Evolutionary conservation across 1,284 basidiomycete genomes (phyloP), one percentile per base, ranked within the genome.

Genomic region (Puccinia brachypodii): DNA sequence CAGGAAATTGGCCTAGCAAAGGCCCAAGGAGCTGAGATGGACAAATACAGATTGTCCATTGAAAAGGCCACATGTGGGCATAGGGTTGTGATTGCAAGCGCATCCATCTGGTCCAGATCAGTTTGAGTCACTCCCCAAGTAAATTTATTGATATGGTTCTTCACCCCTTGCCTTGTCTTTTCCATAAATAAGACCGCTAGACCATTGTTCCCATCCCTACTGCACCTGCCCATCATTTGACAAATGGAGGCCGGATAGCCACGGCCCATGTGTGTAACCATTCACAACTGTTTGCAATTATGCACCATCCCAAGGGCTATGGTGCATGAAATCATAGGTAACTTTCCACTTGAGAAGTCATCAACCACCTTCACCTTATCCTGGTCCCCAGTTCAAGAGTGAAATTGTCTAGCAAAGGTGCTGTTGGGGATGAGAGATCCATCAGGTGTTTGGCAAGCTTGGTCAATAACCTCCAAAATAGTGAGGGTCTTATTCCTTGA

Each of bases 291-390:
- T 16, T 33, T 44, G 38, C 69, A 72, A 31, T 72, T 44, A 22
- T 7, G 28, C 2, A 19, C 62, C 62, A 66, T 3, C 19, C 62
- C 62, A 19, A 66, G 36, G 4, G 42, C 69, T 40, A 72, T 72
- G 25, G 50, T 72, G 19, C 69, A 72, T 3, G 69, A 50, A n/a
- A 73, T 73, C 2, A 73, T 9, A 25, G 71, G 44, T 11, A 73
- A 50, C 0, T 28, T 22, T 6, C 71, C 71, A 1, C 1, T n/a
- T 11, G 33, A 11, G 16, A 53, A 73, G 19, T 36, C 44, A 1
- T 47, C 13, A 3, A 50, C 28, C 31, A 31, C 33, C 1, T 25
- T 2, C 1, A 22, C 42, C 28, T 73, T 73, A 53, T 73, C 44
- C 33, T 66, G n/a, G 28, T 28, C 9, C n/a, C 62, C 31, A 3